A percentile compares a stretch with the other conserved stretches of the same genome.
Conservation (phyloP, 352 stramenopile genomes). For the Globisporangium perplexum region DNA sequence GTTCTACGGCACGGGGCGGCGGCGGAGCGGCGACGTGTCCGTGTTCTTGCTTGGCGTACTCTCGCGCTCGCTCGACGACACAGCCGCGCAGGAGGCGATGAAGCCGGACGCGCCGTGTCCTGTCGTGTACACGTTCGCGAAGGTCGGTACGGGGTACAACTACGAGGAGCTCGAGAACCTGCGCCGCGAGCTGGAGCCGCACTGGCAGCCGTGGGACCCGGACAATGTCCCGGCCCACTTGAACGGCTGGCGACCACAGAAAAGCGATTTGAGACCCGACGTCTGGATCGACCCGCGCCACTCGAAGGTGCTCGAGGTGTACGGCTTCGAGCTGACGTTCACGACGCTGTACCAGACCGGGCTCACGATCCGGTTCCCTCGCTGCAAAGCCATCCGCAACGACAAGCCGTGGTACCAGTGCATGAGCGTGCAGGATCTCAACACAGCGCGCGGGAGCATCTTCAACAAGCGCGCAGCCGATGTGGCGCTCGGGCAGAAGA, state of each 20-base stretch:
- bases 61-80: constrained; percentile 50
- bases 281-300: constrained; percentile 79
- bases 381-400: constrained; percentile 74
- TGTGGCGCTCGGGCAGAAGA: constrained; percentile 65
- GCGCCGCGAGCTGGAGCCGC: constrained; percentile 65
- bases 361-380: constrained; percentile 75
- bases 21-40: constrained; percentile 73
- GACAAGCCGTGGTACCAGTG: constrained; percentile 84
- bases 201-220: constrained; percentile 71
- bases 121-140: constrained; percentile 71
- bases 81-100: constrained; percentile 34
- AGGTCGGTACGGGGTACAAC: constrained; percentile 83
- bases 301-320: constrained; percentile 82
- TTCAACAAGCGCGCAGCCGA: constrained; percentile 72
- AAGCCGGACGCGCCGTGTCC: constrained; percentile 45
- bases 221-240: constrained; percentile 66
- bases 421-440: constrained; percentile 73
- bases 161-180: constrained; percentile 69
- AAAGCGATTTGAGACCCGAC: constrained; percentile 67
- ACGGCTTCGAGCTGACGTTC: constrained; percentile 82
- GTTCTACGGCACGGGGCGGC: constrained; percentile 72
- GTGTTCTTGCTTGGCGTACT: constrained; percentile 77
- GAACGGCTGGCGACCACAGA: constrained; percentile 73
- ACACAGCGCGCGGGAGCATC: constrained; percentile 45
- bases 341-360: constrained; percentile 76